These are phyloP conservation scores for Arthrobotrys pseudoclavata DNA, from an alignment of 2,329 filamentous ascomycete genomes.

Conservation along the genomic window DNA sequence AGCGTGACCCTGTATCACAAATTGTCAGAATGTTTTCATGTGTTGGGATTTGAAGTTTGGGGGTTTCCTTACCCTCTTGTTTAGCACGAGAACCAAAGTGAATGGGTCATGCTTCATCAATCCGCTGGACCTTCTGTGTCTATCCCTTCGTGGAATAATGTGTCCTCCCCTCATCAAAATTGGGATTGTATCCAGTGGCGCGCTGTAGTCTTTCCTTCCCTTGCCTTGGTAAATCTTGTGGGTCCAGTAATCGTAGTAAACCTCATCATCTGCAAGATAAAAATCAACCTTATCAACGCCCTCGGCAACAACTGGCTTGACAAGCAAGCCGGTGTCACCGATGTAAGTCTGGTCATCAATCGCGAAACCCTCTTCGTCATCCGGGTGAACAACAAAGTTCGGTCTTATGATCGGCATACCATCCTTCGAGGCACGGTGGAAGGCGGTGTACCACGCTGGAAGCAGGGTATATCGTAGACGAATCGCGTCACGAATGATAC, in stretches of 20 bases:
- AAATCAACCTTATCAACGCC: conserved; percentile 77
- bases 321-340: conserved; percentile 88
- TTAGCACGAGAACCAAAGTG: conserved; percentile 84
- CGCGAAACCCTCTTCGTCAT: conserved; percentile 85
- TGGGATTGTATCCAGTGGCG: conserved; percentile 87
- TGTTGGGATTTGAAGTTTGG: not conserved
- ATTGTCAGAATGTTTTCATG: not conserved
- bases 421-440: conserved; percentile 85
- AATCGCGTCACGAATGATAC: conserved; percentile 87
- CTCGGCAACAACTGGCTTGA: conserved; percentile 87
- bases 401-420: conserved; percentile 90
- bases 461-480: conserved; percentile 89
- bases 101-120: conserved; percentile 96
- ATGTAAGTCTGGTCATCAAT: conserved; percentile 95
- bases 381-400: conserved; percentile 91
- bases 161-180: conserved; percentile 93
- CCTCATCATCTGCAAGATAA: conserved; percentile 88
- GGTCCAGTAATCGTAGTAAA: conserved; percentile 96
- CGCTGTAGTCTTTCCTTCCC: conserved; percentile 78
- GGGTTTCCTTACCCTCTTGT: conserved; percentile 71
- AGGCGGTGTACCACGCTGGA: conserved; percentile 96
- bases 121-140: conserved; percentile 72
- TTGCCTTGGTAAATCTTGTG: conserved; percentile 81
- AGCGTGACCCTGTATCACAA: conserved; percentile 69
- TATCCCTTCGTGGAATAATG: conserved; percentile 88